Conservation (phyloP, 768 basidiomycete genomes). For the Phylloporus rhodoxanthus region DNA sequence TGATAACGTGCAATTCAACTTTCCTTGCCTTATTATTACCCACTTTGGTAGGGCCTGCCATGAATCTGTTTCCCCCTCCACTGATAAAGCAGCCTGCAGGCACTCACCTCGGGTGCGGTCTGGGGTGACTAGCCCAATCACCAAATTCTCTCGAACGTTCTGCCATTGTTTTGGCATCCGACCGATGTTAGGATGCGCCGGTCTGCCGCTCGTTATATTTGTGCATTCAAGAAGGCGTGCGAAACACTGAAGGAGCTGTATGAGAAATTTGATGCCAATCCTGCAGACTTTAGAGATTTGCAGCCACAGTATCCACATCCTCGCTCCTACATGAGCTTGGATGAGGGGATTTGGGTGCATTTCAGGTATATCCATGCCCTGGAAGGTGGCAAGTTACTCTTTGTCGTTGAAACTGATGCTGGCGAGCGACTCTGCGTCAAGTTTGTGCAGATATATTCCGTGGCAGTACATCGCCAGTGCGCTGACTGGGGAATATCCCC, state of each 20-base stretch:
- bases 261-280: background rate
- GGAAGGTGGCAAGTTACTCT: background rate
- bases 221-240: too few relatives aligned
- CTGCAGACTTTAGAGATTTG: constrained; percentile 11
- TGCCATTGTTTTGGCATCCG: constrained; percentile 21
- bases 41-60: constrained; percentile 18
- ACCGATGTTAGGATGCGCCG: constrained; percentile 8
- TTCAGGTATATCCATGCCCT: background rate
- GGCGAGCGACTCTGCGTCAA: background rate
- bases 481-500: constrained; percentile 13
- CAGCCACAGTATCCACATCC: background rate
- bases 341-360: background rate
- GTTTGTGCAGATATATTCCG: background rate
- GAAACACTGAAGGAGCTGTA: background rate
- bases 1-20: background rate
- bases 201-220: too few relatives aligned
- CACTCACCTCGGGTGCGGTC: constrained; percentile 22
- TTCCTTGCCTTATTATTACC: constrained; percentile 19
- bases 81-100: constrained; percentile 10
- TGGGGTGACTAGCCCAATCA: constrained; percentile 21
- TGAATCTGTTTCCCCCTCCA: background rate
- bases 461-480: background rate
- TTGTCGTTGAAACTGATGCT: background rate
- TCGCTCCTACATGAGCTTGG: background rate
- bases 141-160: constrained; percentile 20